A percentile compares a stretch with the other conserved stretches of the same genome.
phyloP scores from a whole-genome alignment of 768 basidiomycete species.

The Phallus indusiatus region DNA sequence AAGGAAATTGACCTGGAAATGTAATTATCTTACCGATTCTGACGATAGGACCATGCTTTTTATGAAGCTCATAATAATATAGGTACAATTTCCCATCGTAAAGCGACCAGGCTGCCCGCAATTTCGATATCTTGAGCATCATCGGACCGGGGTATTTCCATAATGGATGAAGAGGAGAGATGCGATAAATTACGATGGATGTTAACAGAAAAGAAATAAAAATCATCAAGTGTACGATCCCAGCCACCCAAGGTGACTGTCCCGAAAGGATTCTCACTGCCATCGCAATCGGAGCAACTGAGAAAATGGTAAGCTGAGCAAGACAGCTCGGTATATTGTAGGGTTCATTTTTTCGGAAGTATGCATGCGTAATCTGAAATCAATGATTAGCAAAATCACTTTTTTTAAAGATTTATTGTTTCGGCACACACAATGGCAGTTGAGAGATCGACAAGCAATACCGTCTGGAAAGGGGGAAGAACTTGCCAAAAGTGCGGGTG shows the following conservation, averaged over 20 bases:
- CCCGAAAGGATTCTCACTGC: too few species aligned
- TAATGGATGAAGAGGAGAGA: conserved; percentile 30
- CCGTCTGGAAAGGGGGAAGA: conserved; percentile 36
- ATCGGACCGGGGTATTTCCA: conserved; percentile 28
- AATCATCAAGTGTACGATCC: conserved; percentile 9
- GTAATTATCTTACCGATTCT: conserved; percentile 26
- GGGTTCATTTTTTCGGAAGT: too few species aligned
- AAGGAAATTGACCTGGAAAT: not conserved
- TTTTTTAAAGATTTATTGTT: too few species aligned
- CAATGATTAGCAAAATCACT: too few species aligned
- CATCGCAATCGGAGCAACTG: too few species aligned
- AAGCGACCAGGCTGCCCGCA: conserved; percentile 17
- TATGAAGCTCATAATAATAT: conserved; percentile 19
- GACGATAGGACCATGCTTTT: conserved; percentile 23
- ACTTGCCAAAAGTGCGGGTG: too few species aligned
- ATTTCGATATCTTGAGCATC: conserved; percentile 22
- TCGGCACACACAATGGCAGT: too few species aligned
- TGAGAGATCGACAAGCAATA: conserved; percentile 19
- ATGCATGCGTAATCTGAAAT: too few species aligned
- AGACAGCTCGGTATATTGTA: too few species aligned
- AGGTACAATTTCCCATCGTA: conserved; percentile 15
- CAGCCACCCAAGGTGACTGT: too few species aligned
- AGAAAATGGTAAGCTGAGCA: too few species aligned
- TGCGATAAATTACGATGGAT: conserved; percentile 26
- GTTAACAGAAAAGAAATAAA: conserved; percentile 8